Evolutionary conservation across 192 early-diverging fungal species (phyloP).

Genomic region (Umbelopsis ramanniana): DNA sequence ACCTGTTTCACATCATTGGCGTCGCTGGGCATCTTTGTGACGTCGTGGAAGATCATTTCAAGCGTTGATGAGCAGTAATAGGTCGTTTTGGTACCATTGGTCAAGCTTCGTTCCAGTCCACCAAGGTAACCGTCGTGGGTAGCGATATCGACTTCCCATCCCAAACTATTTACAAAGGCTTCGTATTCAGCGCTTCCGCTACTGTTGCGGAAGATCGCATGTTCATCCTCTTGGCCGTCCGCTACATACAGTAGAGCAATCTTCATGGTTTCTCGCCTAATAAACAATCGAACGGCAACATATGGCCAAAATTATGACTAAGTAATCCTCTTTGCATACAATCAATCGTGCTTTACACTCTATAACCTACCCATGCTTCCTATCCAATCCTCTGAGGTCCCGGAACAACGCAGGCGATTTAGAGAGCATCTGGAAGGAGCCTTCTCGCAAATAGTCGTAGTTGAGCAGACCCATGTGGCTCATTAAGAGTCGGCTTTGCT

Average conservation of each 20-base stretch:
- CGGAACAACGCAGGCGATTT: conserved; percentile 68
- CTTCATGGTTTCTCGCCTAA: conserved; percentile 86
- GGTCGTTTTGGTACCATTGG: conserved; percentile 74
- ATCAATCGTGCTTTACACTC: background rate
- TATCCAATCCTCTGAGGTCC: conserved; percentile 80
- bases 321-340: no score
- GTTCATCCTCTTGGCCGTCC: conserved; percentile 88
- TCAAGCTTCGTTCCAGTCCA: conserved; percentile 79
- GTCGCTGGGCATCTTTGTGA: conserved; percentile 85
- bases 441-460: conserved; percentile 76
- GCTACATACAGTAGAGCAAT: conserved; percentile 92
- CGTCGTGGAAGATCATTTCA: conserved; percentile 95
- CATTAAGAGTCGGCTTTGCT: conserved; percentile 69
- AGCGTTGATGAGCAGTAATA: conserved; percentile 86
- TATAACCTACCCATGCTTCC: conserved; percentile 69
- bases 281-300: background rate
- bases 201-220: conserved; percentile 80
- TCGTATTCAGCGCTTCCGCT: conserved; percentile 74
- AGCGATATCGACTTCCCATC: conserved; percentile 90
- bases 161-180: conserved; percentile 87
- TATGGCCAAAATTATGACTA: background rate
- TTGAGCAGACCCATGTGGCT: conserved; percentile 77
- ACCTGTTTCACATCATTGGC: conserved; percentile 80
- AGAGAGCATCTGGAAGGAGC: conserved; percentile 66
- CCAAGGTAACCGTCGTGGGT: conserved; percentile 88